A percentile compares a stretch with the other conserved stretches of the same genome.
Conservation (phyloP, 106 monocot species). For the Dioscorea dumetorum region DNA sequence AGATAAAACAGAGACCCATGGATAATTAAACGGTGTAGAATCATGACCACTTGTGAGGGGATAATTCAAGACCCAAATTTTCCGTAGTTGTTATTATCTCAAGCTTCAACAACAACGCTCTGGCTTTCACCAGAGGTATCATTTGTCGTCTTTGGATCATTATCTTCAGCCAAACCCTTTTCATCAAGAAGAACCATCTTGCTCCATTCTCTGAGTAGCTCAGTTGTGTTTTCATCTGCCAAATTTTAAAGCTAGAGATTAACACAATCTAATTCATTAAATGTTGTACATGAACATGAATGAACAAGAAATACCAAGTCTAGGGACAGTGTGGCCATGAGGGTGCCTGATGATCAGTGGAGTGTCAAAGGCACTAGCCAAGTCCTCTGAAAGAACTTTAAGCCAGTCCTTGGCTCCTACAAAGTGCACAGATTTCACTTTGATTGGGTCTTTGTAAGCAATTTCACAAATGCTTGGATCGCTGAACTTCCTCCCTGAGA, state of each 20-base stretch:
- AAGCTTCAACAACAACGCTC: too few relatives aligned
- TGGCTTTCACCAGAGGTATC: too few relatives aligned
- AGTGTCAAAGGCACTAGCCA: constrained; percentile 42
- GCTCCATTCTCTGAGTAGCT: constrained; percentile 1
- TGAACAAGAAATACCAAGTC: constrained; percentile 25
- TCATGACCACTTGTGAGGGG: too few relatives aligned
- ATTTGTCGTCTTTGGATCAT: background rate
- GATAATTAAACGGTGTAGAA: too few relatives aligned
- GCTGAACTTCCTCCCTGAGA: constrained; percentile 66
- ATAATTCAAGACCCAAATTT: too few relatives aligned
- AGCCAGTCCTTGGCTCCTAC: constrained; percentile 73
- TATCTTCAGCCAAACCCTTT: background rate
- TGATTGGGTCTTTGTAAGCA: constrained; percentile 54
- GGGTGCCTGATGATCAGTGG: constrained; percentile 51
- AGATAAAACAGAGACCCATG: too few relatives aligned
- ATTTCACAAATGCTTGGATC: constrained; percentile 51
- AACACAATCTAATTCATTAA: background rate
- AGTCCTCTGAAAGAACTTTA: constrained; percentile 50
- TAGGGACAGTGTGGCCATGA: constrained; percentile 74
- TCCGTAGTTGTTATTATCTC: too few relatives aligned
- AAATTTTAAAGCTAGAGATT: background rate
- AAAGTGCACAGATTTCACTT: constrained; percentile 54
- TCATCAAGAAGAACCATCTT: background rate
- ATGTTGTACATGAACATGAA: background rate
- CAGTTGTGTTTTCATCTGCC: constrained; percentile 6